Evolutionary conservation across 2,329 filamentous ascomycete genomes (phyloP).

Genomic region (Acephala macrosclerotiorum): DNA sequence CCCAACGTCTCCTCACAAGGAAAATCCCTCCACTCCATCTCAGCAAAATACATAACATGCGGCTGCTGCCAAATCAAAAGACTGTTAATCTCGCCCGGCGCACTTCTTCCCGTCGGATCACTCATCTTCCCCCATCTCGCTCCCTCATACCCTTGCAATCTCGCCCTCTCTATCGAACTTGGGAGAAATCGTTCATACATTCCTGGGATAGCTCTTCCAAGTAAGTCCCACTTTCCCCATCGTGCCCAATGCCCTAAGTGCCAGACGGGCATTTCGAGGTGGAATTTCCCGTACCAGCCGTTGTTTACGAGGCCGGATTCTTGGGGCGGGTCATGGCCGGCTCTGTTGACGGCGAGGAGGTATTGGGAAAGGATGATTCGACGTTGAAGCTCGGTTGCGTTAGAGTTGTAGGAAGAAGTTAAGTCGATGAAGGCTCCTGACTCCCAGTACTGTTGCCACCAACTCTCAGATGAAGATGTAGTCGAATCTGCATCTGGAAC

Average conservation of each 20-base stretch:
- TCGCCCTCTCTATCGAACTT: conserved; percentile 43
- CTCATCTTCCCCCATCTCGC: conserved; percentile 62
- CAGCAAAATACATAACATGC: conserved; percentile 66
- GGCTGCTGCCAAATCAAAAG: conserved; percentile 70
- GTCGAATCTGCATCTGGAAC: conserved; percentile 7
- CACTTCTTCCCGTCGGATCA: conserved; percentile 60
- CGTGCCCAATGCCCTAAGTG: conserved; percentile 51
- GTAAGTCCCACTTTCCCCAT: conserved; percentile 48
- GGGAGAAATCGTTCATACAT: conserved; percentile 46
- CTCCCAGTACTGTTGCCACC: conserved; percentile 44
- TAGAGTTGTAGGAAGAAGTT: conserved; percentile 43
- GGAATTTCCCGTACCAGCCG: conserved; percentile 55
- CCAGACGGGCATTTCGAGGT: conserved; percentile 54
- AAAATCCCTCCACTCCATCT: conserved; percentile 58
- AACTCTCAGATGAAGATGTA: conserved; percentile 20
- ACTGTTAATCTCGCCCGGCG: conserved; percentile 67
- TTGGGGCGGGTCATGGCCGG: conserved; percentile 49
- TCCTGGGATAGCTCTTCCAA: conserved; percentile 48
- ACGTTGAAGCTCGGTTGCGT: conserved; percentile 52
- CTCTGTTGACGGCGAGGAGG: conserved; percentile 52
- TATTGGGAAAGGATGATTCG: conserved; percentile 54
- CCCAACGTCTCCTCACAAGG: conserved; percentile 52
- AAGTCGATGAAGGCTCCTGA: conserved; percentile 52
- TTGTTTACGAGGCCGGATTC: conserved; percentile 55
- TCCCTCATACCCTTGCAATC: conserved; percentile 45